Percentiles rank a stretch among this genome's conserved stretches.
These are phyloP conservation scores for Candida sanyaensis DNA, from an alignment of 1,139 yeast species.

Conservation along the genomic window DNA sequence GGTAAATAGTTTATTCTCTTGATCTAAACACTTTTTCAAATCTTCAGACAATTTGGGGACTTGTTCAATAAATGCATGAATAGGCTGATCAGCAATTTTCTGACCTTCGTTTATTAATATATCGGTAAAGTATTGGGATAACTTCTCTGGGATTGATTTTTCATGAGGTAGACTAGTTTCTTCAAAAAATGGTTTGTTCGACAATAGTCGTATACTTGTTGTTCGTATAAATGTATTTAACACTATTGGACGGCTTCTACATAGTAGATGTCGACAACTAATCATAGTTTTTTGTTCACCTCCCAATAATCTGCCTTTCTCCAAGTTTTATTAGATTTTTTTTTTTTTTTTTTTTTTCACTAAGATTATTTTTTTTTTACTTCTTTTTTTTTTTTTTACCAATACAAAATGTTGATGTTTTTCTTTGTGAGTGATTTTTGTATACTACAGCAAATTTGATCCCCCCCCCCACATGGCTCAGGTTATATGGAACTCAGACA, in stretches of 20 bases:
- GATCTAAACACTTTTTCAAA: slow-evolving; percentile 23
- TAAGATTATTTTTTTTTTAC: no score
- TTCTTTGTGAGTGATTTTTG: not conserved
- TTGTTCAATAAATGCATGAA: slow-evolving; percentile 13
- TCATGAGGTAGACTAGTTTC: not conserved
- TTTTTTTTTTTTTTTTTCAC: no score
- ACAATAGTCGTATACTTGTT: slow-evolving; percentile 4
- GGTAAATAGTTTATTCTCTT: slow-evolving; percentile 28
- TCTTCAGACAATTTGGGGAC: slow-evolving; percentile 17
- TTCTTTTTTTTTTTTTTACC: not conserved
- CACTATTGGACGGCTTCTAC: slow-evolving; percentile 6
- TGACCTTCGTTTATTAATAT: slow-evolving; percentile 7
- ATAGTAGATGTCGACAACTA: not conserved
- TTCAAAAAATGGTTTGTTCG: slow-evolving; percentile 7
- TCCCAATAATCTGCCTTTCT: not conserved
- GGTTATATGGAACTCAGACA: slow-evolving; percentile 51
- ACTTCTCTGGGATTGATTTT: slow-evolving; percentile 7
- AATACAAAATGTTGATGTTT: no score
- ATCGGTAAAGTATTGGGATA: slow-evolving; percentile 10
- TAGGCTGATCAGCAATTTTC: slow-evolving; percentile 4
- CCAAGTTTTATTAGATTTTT: not conserved
- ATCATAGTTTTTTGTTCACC: not conserved
- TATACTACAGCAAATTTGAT: not conserved
- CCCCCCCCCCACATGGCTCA: slow-evolving; percentile 37
- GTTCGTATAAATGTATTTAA: slow-evolving; percentile 10